Conservation (phyloP, 1,284 basidiomycete genomes). For the Sphaerobolus stellatus region DNA sequence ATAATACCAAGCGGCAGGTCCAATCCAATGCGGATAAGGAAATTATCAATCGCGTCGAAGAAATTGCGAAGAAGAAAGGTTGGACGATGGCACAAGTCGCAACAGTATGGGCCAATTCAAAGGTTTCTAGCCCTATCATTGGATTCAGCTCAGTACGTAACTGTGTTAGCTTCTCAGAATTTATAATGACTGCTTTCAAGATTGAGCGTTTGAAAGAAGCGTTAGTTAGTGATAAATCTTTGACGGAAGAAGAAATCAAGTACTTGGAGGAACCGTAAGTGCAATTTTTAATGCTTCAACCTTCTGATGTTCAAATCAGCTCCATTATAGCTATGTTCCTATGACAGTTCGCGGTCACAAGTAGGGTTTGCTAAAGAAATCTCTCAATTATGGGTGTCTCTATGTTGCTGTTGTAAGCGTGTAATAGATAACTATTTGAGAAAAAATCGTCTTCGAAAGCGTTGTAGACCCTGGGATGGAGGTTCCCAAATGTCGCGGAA, state of each 20-base stretch:
- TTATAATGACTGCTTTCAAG: background rate
- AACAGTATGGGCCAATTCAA: slow-evolving; percentile 37
- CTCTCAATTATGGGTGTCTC: too few species aligned
- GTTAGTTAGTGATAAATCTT: slow-evolving; percentile 4
- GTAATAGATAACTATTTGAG: too few species aligned
- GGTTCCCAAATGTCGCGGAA: too few species aligned
- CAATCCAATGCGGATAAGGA: slow-evolving; percentile 30
- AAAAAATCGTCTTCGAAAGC: too few species aligned
- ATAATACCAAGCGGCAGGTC: slow-evolving; percentile 32
- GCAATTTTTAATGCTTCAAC: background rate
- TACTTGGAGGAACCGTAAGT: slow-evolving; percentile 48
- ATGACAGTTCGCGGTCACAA: slow-evolving; percentile 5
- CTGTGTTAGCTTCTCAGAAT: background rate
- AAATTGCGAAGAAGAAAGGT: slow-evolving; percentile 36
- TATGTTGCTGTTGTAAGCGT: too few species aligned
- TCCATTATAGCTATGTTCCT: slow-evolving; percentile 3
- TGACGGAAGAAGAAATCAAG: slow-evolving; percentile 53
- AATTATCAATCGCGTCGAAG: slow-evolving; percentile 44
- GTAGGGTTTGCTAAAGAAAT: background rate
- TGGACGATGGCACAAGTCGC: slow-evolving; percentile 44
- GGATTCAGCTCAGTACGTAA: slow-evolving; percentile 27
- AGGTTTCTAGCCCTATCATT: slow-evolving; percentile 42
- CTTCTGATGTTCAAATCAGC: background rate
- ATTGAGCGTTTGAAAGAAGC: slow-evolving; percentile 4
- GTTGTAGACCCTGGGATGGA: too few species aligned